phyloP scores from a whole-genome alignment of 2,329 filamentous ascomycete genomes.

The Didymella glomerata region DNA sequence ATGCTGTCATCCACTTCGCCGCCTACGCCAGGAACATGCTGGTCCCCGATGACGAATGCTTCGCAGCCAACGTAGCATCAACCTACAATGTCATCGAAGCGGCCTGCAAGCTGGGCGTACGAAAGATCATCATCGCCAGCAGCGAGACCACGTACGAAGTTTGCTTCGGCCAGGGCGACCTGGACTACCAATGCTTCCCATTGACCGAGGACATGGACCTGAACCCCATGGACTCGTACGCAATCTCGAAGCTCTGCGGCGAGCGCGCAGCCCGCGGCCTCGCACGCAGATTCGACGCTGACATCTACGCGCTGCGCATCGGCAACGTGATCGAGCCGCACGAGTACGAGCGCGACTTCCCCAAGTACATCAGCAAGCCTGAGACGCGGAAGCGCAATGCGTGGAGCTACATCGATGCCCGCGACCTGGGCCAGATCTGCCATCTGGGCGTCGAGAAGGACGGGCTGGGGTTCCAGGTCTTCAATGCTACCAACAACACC shows the following conservation, averaged over 20 bases:
- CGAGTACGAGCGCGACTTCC: slow-evolving; percentile 65
- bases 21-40: slow-evolving; percentile 67
- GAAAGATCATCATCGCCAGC: slow-evolving; percentile 68
- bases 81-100: slow-evolving; percentile 72
- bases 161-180: slow-evolving; percentile 67
- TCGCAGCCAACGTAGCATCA: slow-evolving; percentile 62
- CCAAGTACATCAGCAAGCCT: slow-evolving; percentile 60
- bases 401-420: slow-evolving; percentile 70
- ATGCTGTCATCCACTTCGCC: slow-evolving; percentile 70
- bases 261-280: slow-evolving; percentile 67
- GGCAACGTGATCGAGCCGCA: slow-evolving; percentile 69
- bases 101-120: slow-evolving; percentile 67
- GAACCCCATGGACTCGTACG: slow-evolving; percentile 69
- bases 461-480: slow-evolving; percentile 68
- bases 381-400: slow-evolving; percentile 64
- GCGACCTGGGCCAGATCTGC: slow-evolving; percentile 70
- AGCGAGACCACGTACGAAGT: slow-evolving; percentile 69
- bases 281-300: slow-evolving; percentile 62
- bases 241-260: slow-evolving; percentile 66
- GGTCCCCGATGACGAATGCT: slow-evolving; percentile 68
- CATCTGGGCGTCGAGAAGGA: slow-evolving; percentile 62
- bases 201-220: slow-evolving; percentile 67
- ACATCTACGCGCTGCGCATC: slow-evolving; percentile 69
- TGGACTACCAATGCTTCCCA: slow-evolving; percentile 66
- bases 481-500: slow-evolving; percentile 70